Conservation (phyloP, 225 moss, liverwort and hornwort genomes). For the Takakia lepidozioides region DNA sequence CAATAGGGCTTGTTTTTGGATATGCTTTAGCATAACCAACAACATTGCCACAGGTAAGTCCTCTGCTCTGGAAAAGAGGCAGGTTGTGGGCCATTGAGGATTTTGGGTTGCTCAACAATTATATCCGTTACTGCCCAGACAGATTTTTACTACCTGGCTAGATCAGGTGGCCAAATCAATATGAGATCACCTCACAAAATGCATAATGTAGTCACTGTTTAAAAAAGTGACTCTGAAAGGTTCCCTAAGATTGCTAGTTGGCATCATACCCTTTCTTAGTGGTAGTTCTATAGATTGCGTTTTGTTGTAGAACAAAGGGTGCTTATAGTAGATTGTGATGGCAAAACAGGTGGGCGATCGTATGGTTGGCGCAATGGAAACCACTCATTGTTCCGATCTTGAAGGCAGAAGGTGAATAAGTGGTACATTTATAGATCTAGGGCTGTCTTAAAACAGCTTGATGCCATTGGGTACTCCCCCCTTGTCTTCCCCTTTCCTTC, state of each 20-base stretch:
- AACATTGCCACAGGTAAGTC: no score
- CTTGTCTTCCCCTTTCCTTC: neutral
- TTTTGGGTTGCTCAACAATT: no score
- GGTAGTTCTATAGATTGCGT: slow-evolving; percentile 3
- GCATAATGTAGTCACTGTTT: neutral
- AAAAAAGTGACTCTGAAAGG: neutral
- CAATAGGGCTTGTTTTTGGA: no score
- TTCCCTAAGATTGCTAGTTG: neutral
- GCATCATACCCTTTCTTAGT: slow-evolving; percentile 1
- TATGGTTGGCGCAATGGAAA: slow-evolving; percentile 84
- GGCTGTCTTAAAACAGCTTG: slow-evolving; percentile 4
- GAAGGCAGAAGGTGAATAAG: slow-evolving; percentile 79
- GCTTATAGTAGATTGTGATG: no score
- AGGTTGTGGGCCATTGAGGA: no score
- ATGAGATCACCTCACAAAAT: neutral
- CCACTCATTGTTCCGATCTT: slow-evolving; percentile 73
- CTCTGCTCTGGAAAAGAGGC: no score
- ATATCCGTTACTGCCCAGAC: no score
- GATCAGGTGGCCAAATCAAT: no score
- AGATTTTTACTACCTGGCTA: no score
- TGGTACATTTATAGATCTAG: neutral
- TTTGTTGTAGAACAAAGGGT: no score
- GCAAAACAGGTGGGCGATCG: slow-evolving; percentile 91
- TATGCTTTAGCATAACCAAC: no score
- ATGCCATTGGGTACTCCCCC: slow-evolving; percentile 4